Percentiles rank a stretch among this genome's conserved stretches.
Evolutionary conservation across 768 basidiomycete species (phyloP).

Genomic region (Butyriboletus loyo): DNA sequence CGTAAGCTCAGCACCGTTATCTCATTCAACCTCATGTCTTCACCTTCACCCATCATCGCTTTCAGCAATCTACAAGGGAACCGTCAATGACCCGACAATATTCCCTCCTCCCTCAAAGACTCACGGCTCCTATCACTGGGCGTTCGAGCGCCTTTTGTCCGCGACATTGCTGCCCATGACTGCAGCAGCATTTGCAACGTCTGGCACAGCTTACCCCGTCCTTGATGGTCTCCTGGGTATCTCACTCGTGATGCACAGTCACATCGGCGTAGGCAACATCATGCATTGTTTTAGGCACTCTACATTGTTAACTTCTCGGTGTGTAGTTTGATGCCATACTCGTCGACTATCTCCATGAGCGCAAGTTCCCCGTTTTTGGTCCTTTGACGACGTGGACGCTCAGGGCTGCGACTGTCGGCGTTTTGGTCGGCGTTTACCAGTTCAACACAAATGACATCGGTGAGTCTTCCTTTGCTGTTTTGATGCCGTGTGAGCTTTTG

Average conservation of each 20-base stretch:
- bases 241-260: conserved; percentile 89
- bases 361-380: conserved; percentile 89
- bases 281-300: not conserved
- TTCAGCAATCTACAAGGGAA: conserved; percentile 81
- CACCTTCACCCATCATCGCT: not conserved
- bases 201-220: conserved; percentile 73
- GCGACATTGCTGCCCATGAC: conserved; percentile 88
- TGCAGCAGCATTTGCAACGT: conserved; percentile 79
- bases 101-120: conserved; percentile 80
- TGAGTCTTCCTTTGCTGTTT: conserved; percentile 39
- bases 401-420: conserved; percentile 71
- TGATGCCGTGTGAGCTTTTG: not conserved
- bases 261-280: conserved; percentile 71
- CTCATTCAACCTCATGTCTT: not conserved
- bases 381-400: conserved; percentile 70
- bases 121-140: conserved; percentile 90
- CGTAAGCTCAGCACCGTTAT: conserved; percentile 43
- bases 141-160: conserved; percentile 90
- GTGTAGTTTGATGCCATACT: conserved; percentile 69
- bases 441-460: conserved; percentile 99
- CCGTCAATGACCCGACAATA: conserved; percentile 90
- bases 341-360: conserved; percentile 88
- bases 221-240: conserved; percentile 88
- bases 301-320: not conserved
- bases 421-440: conserved; percentile 89